Base-by-base conservation (phyloP, 1,284 basidiomycete species). In the Anthracocystis setariae region DNA sequence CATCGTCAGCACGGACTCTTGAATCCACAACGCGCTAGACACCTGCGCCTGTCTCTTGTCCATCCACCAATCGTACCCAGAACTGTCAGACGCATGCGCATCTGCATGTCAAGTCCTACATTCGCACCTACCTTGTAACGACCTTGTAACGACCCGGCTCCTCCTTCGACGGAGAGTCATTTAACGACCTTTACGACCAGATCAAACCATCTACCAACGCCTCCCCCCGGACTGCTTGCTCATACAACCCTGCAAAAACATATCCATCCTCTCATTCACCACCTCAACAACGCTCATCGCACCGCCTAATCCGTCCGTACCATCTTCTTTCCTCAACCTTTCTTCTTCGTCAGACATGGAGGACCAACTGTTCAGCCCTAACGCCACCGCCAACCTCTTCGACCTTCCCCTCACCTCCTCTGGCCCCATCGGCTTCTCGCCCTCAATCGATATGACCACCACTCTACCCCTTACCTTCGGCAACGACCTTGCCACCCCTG, bases 361-460 rank as follows among this genome's bases (percentile, higher is more conserved):
- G 39, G 73, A 74, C 20, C 68, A 72, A 46, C 70, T 72, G 39
- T 74, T 74, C 53, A 68, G 60, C 46, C 60, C 58, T 42, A 71
- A 43, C 49, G 39, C 54, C 27, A 51, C 63, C 12, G 51, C 59
- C 18, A 56, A 68, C 23, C 61, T 62, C 42, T 70, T 74, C 52
- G 67, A 74, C 46, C 53, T 71, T 32, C 51, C 54, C 17, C 47
- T 60, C 27, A 25, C 65, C 18, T 49, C 50, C 35, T 51, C 45
- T 44, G 51, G 63, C 38, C 63, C 67, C 35, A 59, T 70, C 27
- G 66, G 72, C 59, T 67, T 69, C 29, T 71, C 64, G 13, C 67
- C 67, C 20, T 64, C 73, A 23, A 65, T 73, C 60, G 65, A 67
- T 56, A 52, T 57, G 24, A 25, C 48, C 29, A 63, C 33, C 57